Base-by-base conservation (phyloP, 768 basidiomycete genomes). In the Macrocybe gigantea region DNA sequence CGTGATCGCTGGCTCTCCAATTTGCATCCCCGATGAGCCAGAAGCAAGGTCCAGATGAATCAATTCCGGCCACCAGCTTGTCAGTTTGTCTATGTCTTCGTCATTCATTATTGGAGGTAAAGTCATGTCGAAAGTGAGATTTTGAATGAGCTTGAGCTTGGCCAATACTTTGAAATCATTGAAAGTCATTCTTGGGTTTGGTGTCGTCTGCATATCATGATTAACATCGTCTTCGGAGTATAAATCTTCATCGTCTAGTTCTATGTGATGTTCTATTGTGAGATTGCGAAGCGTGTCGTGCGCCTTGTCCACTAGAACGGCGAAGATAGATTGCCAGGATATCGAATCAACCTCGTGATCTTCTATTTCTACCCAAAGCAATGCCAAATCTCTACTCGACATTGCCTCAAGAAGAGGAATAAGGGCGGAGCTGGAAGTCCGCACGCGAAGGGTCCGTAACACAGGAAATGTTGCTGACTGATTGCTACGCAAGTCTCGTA, bases 61-160 rank as follows among this genome's bases (percentile, higher is more conserved):
- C 5, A 79, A 64, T 36, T 56, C 49, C 11, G 75, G 77, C 77
- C 77, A 77, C 67, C 70, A 75, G 6, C 50, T 58, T 12, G 64
- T 51, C 36, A 79, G 54, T 43, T 63, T 60, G 34, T 61, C 65
- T 14, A 77, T 50, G 34, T 69, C 70, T 31, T 53, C 7, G 52
- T 78, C 74, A 15, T 52, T 60, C 13, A 77, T 49, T 52, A 58
- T 55, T 4, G 66, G 66, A 1, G 73, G 73, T 33, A 70, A 49
- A 0, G 67, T 69, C 7, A 67, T 62, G 49, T 77, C 73, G 36
- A 74, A 56, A 12, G 64, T 56, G 11, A 78, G 57, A 36, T 58
- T 60, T 31, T 60, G 60, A 32, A 79, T 58, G 33, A 51, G 48
- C 37, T 53, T 57, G 33, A 74, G 55, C 34, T 60, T 57, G n/a